phyloP scores from a whole-genome alignment of 345 rosid species.

The Theobroma cacao region DNA sequence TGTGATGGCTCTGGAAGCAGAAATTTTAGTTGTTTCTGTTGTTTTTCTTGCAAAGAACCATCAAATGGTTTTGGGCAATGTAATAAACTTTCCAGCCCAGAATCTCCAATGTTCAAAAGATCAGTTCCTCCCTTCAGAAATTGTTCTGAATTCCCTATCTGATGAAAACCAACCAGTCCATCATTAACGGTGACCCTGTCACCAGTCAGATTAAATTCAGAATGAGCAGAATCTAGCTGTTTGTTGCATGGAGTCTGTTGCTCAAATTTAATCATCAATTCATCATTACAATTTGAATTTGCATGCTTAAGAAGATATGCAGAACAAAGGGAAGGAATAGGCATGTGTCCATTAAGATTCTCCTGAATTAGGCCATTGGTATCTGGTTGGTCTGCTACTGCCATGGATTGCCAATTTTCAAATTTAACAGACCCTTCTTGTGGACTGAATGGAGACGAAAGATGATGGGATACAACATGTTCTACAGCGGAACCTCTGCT shows the following conservation, averaged over 20 bases:
- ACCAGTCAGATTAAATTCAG: neutral
- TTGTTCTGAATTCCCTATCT: slow-evolving; percentile 8
- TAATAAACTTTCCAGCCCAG: neutral
- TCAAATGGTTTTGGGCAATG: neutral
- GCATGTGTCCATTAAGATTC: slow-evolving; percentile 4
- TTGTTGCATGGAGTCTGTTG: slow-evolving; percentile 1
- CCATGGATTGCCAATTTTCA: neutral
- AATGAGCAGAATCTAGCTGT: slow-evolving; percentile 4
- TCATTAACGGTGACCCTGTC: neutral
- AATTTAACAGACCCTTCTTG: slow-evolving; percentile 7
- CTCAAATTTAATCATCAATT: neutral
- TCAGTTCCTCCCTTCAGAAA: neutral
- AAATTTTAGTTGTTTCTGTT: neutral
- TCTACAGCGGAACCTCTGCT: neutral
- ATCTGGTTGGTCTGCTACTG: slow-evolving; percentile 6
- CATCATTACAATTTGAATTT: slow-evolving; percentile 1
- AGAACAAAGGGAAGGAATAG: slow-evolving; percentile 11
- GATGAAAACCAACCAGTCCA: neutral
- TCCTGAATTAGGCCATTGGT: slow-evolving; percentile 3
- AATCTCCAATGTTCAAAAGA: slow-evolving; percentile 15
- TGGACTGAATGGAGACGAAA: slow-evolving; percentile 11
- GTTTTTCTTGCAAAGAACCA: slow-evolving; percentile 1
- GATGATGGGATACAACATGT: neutral
- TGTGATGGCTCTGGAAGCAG: neutral
- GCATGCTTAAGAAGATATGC: neutral